Evolutionary conservation across 306 rosid genomes (phyloP).

Genomic region (Lathyrus tuberosus): DNA sequence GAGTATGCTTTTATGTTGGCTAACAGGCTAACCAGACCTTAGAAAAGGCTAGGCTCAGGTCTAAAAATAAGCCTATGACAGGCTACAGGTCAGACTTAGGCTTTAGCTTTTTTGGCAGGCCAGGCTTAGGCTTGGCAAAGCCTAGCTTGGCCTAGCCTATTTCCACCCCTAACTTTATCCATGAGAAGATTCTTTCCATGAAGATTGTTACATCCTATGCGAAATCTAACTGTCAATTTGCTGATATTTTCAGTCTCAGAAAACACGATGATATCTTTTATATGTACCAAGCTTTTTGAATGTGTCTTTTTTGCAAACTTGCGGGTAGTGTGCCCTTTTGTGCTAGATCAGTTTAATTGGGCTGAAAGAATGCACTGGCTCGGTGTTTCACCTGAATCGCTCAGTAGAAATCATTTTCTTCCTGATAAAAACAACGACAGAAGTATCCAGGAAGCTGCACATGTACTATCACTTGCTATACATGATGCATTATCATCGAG

Average conservation of each 20-base stretch:
- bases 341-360: constrained; percentile 87
- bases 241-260: background rate
- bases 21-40: too few species aligned
- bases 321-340: constrained; percentile 81
- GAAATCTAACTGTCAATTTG: background rate
- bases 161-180: too few species aligned
- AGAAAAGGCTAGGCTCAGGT: too few species aligned
- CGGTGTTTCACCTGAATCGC: constrained; percentile 80
- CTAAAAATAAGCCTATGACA: too few species aligned
- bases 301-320: constrained; percentile 16
- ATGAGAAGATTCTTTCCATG: background rate
- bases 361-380: constrained; percentile 92
- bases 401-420: constrained; percentile 61
- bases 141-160: too few species aligned
- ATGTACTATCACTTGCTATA: constrained; percentile 54
- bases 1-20: too few species aligned
- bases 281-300: too few species aligned
- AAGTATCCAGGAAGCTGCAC: constrained; percentile 60
- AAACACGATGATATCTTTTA: too few species aligned
- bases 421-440: constrained; percentile 52
- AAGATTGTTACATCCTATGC: background rate
- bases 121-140: too few species aligned
- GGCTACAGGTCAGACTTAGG: too few species aligned
- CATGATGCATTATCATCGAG: constrained; percentile 58
- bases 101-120: too few species aligned